Percentiles rank a stretch among this genome's conserved stretches.
Evolutionary conservation across 768 basidiomycete species (phyloP).

Genomic region (Podaxis sp.): DNA sequence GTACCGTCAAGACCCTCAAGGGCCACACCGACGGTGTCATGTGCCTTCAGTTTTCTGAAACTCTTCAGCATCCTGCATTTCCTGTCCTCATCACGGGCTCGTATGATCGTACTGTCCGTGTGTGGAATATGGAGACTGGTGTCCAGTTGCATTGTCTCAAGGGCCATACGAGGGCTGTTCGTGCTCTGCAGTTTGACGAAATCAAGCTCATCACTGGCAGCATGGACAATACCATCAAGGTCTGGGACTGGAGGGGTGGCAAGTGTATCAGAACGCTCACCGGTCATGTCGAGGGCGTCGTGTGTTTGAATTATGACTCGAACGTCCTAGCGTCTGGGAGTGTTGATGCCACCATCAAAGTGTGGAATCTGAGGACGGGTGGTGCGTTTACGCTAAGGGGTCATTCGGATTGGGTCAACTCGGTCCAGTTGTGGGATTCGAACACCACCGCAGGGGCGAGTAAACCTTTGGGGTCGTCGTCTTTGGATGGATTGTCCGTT

Average conservation of each 20-base stretch:
- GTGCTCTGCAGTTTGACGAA: conserved; percentile 93
- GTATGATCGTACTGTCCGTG: conserved; percentile 89
- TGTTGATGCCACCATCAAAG: conserved; percentile 91
- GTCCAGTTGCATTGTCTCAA: conserved; percentile 74
- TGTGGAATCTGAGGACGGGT: conserved; percentile 91
- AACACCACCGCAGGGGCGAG: conserved; percentile 24
- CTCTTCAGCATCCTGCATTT: conserved; percentile 75
- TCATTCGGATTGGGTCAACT: conserved; percentile 94
- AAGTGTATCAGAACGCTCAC: conserved; percentile 83
- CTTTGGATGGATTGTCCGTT: conserved; percentile 32
- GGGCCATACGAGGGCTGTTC: conserved; percentile 90
- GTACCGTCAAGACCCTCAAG: conserved; percentile 76
- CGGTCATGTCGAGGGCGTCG: conserved; percentile 89
- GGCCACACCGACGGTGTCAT: conserved; percentile 97
- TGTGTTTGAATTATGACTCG: conserved; percentile 87
- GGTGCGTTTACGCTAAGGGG: conserved; percentile 91
- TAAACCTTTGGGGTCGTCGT: conserved; percentile 24
- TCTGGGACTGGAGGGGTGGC: conserved; percentile 95
- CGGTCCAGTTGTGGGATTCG: conserved; percentile 90
- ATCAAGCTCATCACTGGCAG: conserved; percentile 92
- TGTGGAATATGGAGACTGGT: conserved; percentile 97
- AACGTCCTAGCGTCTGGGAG: conserved; percentile 91
- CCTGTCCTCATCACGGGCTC: conserved; percentile 97
- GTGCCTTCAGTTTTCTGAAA: conserved; percentile 94
- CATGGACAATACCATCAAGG: conserved; percentile 93